These are phyloP conservation scores for Excoecaria agallocha DNA, from an alignment of 345 rosid species.

Conservation along the genomic window DNA sequence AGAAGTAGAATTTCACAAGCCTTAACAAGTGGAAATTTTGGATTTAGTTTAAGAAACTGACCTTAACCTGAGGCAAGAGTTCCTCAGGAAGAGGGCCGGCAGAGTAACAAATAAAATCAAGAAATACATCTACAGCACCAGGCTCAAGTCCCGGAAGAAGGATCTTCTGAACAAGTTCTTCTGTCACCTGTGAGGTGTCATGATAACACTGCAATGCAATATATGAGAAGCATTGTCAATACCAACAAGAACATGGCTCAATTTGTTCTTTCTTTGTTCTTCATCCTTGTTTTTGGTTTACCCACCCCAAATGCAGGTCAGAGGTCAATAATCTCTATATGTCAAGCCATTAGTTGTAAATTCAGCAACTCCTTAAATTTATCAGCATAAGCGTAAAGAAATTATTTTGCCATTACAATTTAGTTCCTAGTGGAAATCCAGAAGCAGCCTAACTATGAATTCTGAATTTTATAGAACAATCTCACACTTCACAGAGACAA, in stretches of 20 bases:
- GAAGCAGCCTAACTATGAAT: background rate
- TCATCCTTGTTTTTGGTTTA: background rate
- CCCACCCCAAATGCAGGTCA: slow-evolving; percentile 1
- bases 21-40: background rate
- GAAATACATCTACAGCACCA: slow-evolving; percentile 84
- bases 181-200: slow-evolving; percentile 78
- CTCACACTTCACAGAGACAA: background rate
- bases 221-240: slow-evolving; percentile 8
- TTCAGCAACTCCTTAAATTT: background rate
- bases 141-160: slow-evolving; percentile 91
- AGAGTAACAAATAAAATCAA: slow-evolving; percentile 88
- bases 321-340: background rate
- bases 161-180: slow-evolving; percentile 75
- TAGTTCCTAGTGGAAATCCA: background rate
- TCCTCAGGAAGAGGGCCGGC: slow-evolving; percentile 93
- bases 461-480: background rate
- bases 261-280: background rate
- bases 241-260: background rate
- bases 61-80: slow-evolving; percentile 73
- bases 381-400: background rate
- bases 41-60: slow-evolving; percentile 26
- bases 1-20: background rate
- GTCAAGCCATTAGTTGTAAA: background rate
- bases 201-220: slow-evolving; percentile 66
- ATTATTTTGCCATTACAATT: background rate